Evolutionary conservation across 2,329 filamentous ascomycete species (phyloP).

Genomic region (Pestalotiopsis fici): DNA sequence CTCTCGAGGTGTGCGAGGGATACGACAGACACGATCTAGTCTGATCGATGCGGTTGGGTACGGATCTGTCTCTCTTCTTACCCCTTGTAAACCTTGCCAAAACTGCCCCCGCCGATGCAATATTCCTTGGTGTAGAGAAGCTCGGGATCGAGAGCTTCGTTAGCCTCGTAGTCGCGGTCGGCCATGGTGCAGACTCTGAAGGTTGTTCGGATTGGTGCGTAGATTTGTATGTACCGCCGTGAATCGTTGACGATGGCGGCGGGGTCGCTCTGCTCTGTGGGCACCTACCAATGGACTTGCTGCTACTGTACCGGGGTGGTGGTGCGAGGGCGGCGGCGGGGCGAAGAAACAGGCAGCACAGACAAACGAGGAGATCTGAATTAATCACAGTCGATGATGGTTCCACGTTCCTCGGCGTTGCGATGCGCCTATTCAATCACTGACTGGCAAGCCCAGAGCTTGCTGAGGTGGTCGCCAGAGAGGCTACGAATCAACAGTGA

Average conservation of each 20-base stretch:
- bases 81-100: conserved; percentile 99
- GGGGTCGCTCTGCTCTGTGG: background rate
- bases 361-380: no score
- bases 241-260: background rate
- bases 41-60: background rate
- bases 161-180: conserved; percentile 47
- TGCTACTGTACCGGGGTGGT: no score
- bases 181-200: conserved; percentile 37
- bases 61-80: conserved; percentile 39
- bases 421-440: no score
- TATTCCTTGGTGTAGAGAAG: conserved; percentile 91
- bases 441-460: no score
- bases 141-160: conserved; percentile 77
- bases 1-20: background rate
- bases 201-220: background rate
- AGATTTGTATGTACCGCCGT: background rate
- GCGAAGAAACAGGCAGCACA: no score
- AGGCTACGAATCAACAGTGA: no score
- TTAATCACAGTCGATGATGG: no score
- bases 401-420: no score
- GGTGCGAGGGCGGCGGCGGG: no score
- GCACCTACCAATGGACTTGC: no score
- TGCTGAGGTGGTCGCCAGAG: no score
- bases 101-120: conserved; percentile 95
- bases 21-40: background rate